Conservation (phyloP, 1,284 basidiomycete species). For the Leccinum pallidistipes region DNA sequence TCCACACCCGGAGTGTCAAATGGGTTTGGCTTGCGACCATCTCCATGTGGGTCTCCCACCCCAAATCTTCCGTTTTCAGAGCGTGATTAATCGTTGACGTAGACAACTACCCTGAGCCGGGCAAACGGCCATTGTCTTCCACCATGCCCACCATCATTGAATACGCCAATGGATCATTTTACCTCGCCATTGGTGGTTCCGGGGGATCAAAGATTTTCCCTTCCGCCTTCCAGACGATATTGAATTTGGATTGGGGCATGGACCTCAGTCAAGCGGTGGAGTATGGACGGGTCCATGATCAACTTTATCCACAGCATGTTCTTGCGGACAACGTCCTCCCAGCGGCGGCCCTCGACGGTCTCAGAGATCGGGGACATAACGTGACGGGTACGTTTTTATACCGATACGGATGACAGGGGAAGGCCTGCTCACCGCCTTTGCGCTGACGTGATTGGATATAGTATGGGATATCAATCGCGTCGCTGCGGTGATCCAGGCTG, state of each 20-base stretch:
- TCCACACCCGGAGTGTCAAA: conserved; percentile 80
- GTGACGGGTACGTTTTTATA: conserved; percentile 50
- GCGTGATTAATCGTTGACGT: background rate
- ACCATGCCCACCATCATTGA: conserved; percentile 83
- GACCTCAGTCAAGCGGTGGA: conserved; percentile 84
- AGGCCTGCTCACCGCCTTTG: background rate
- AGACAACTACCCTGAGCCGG: conserved; percentile 87
- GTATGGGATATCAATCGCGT: conserved; percentile 56
- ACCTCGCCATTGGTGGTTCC: conserved; percentile 77
- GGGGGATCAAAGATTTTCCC: conserved; percentile 89
- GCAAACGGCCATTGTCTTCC: conserved; percentile 88
- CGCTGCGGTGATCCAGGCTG: conserved; percentile 72
- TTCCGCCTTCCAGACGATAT: conserved; percentile 76
- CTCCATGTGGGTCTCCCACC: conserved; percentile 60
- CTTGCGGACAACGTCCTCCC: conserved; percentile 63
- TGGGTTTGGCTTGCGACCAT: conserved; percentile 81
- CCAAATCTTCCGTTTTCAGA: background rate
- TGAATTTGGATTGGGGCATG: conserved; percentile 84
- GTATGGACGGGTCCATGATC: conserved; percentile 87
- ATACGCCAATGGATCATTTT: conserved; percentile 66
- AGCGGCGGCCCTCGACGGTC: conserved; percentile 46
- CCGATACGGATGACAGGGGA: background rate
- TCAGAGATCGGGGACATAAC: conserved; percentile 70
- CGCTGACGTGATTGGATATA: conserved; percentile 15
- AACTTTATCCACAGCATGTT: conserved; percentile 71